Base-by-base conservation (phyloP, 2,329 filamentous ascomycete species). In the Diatrype stigma region DNA sequence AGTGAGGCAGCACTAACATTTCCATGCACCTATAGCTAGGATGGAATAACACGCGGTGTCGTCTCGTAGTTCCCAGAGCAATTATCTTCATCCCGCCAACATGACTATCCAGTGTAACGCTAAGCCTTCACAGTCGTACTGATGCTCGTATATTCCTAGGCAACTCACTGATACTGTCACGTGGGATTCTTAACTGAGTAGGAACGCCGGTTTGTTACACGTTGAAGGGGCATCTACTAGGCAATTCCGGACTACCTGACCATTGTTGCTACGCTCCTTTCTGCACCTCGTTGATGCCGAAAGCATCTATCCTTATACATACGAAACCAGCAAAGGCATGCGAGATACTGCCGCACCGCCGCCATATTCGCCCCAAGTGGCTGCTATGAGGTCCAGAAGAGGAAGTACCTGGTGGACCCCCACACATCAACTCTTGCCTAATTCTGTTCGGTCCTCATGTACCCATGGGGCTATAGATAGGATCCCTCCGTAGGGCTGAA, bases 401-500 rank as follows among this genome's bases (percentile, higher is more conserved):
- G 40, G 40, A 44, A 23, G 40, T 26, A 44, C 21, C 16, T 23
- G 26, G 21, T 26, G 40, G 12, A 42, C 22, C 40, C 40, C 40
- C 16, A 44, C 12, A 44, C 22, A 16, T 23, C 40, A 21, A 21
- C 22, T 44, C 40, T 44, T 26, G 17, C 40, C 40, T 44, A 44
- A 44, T 44, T 21, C 22, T 44, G 21, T 19, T 26, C 12, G 40
- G 22, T 44, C 34, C 16, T 37, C 34, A 37, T 16, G 4, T 14
- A 37, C 34, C 14, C 34, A 37, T 28, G 22, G 22, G 14, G 12
- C 22, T 6, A 26, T 14, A 26, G 40, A 11, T n/a, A 49, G 52
- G 52, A 55, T 59, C 55, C 57, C 56, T 38, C 56, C 53, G 48
- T 59, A 59, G 57, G 57, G 57, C 57, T 59, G 57, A 59, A n/a